phyloP scores from a whole-genome alignment of 768 basidiomycete species.

The Trametes punicea region DNA sequence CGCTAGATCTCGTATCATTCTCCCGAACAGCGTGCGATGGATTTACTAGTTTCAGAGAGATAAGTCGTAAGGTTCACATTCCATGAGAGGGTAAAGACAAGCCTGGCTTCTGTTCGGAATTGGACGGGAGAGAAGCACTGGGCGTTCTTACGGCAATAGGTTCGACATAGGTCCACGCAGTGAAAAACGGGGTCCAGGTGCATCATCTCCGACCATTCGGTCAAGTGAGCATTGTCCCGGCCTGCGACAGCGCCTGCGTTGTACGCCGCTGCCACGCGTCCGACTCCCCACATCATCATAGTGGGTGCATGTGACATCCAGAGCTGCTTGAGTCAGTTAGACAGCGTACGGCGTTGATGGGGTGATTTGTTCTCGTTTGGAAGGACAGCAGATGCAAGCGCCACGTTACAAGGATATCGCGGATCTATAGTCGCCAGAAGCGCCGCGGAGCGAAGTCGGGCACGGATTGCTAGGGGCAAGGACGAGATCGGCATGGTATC shows the following conservation, averaged over 20 bases:
- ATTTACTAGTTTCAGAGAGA: slow-evolving; percentile 5
- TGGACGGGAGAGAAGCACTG: slow-evolving; percentile 8
- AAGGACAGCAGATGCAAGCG: not conserved
- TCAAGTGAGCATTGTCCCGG: not conserved
- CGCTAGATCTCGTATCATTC: slow-evolving; percentile 9
- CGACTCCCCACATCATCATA: slow-evolving; percentile 6
- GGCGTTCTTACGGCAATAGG: slow-evolving; percentile 14
- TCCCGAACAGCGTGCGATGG: slow-evolving; percentile 5
- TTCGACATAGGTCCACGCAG: slow-evolving; percentile 7
- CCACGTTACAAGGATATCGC: slow-evolving; percentile 5
- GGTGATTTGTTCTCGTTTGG: not conserved
- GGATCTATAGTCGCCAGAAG: not conserved
- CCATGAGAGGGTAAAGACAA: slow-evolving; percentile 11
- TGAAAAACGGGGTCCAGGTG: slow-evolving; percentile 13
- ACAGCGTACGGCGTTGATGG: slow-evolving; percentile 7
- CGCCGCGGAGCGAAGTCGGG: slow-evolving; percentile 8
- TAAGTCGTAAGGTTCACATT: slow-evolving; percentile 11
- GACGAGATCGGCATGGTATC: slow-evolving; percentile 9
- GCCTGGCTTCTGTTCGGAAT: slow-evolving; percentile 16
- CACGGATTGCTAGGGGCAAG: not conserved
- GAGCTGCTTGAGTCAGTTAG: slow-evolving; percentile 8
- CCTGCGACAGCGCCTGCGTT: not conserved
- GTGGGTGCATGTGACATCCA: slow-evolving; percentile 14
- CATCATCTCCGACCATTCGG: not conserved
- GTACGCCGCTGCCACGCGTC: slow-evolving; percentile 10